A percentile compares a stretch with the other conserved stretches of the same genome.
Conservation (phyloP, 805 yeast species). For the Zygoascus ofunaensis region DNA sequence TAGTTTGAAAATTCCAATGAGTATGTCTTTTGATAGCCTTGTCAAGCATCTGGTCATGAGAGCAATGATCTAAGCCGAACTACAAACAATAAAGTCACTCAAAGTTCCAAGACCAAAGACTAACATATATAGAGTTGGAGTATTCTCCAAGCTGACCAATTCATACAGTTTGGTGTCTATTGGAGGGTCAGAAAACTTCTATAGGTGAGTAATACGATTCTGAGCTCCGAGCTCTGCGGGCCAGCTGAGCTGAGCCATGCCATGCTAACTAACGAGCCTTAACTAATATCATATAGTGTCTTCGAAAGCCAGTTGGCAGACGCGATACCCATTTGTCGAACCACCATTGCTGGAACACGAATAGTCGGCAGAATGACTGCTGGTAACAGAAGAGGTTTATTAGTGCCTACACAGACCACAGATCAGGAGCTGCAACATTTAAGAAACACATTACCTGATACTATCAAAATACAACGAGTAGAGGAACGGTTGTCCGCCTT, state of each 20-base stretch:
- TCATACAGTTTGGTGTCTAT: constrained; percentile 93
- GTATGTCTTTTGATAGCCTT: constrained; percentile 17
- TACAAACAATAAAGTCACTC: too few species aligned
- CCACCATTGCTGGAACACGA: constrained; percentile 97
- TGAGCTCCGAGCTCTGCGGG: background rate
- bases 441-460: constrained; percentile 91
- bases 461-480: constrained; percentile 92
- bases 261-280: constrained; percentile 1
- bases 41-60: background rate
- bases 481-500: constrained; percentile 95
- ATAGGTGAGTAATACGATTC: constrained; percentile 34
- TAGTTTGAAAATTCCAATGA: constrained; percentile 76
- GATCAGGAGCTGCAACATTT: constrained; percentile 97
- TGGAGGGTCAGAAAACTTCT: constrained; percentile 81
- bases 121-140: constrained; percentile 66
- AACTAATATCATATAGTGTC: constrained; percentile 47
- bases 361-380: constrained; percentile 98
- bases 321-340: constrained; percentile 90
- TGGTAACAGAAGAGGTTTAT: constrained; percentile 93
- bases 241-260: too few species aligned
- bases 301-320: constrained; percentile 97
- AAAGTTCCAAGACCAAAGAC: too few species aligned
- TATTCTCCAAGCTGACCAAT: constrained; percentile 89
- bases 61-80: too few species aligned
- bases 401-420: constrained; percentile 95